Percentiles rank a stretch among this genome's conserved stretches.
Conservation (phyloP, 352 stramenopile genomes). For the Phytophthora vignae region DNA sequence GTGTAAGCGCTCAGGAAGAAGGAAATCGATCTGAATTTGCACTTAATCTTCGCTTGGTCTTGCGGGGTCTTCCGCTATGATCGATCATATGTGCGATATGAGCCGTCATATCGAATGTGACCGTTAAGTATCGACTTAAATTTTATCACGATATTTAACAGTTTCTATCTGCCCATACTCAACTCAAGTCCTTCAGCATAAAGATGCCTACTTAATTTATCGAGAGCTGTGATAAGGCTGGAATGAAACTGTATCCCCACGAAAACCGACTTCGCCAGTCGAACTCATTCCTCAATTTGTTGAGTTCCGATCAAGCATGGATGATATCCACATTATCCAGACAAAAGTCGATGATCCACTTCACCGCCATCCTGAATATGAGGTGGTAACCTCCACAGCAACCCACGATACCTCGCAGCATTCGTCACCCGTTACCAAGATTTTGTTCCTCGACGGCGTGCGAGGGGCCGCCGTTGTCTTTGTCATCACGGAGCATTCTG, state of each 20-base stretch:
- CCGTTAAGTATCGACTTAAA: no score
- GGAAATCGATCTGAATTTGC: no score
- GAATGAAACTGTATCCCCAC: not conserved
- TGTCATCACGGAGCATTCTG: slow-evolving; percentile 9
- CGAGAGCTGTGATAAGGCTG: not conserved
- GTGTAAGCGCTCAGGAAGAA: not conserved
- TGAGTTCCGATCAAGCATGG: not conserved
- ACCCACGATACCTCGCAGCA: not conserved
- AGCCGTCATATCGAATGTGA: no score
- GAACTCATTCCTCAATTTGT: not conserved
- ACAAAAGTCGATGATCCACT: not conserved
- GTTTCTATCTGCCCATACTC: no score
- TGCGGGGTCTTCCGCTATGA: no score
- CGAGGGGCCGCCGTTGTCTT: slow-evolving; percentile 14
- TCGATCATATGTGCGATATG: no score
- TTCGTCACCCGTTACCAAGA: slow-evolving; percentile 9
- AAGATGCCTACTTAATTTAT: no score
- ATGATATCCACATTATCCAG: not conserved
- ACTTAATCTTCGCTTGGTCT: no score
- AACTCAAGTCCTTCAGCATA: no score
- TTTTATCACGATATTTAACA: no score
- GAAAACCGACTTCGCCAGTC: not conserved
- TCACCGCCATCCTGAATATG: not conserved
- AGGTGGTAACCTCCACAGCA: not conserved
- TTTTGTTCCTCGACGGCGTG: slow-evolving; percentile 17